Conservation (phyloP, 1,284 basidiomycete genomes). For the Cutaneotrichosporon cyanovorans region DNA sequence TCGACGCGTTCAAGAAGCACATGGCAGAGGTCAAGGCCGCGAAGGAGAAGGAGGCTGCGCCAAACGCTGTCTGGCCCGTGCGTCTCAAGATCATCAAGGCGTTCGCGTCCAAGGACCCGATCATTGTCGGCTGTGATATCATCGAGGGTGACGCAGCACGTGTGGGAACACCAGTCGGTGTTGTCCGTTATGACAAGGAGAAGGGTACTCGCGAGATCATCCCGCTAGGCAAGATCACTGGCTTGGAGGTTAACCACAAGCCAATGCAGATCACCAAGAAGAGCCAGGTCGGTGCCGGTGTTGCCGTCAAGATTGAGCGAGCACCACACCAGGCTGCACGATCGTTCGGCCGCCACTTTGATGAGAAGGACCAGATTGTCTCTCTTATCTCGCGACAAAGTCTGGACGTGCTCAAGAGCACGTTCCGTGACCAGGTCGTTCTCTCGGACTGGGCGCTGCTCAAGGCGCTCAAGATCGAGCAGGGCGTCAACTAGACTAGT, state of each 20-base stretch:
- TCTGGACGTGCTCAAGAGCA: slow-evolving; percentile 76
- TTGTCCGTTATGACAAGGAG: slow-evolving; percentile 71
- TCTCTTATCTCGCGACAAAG: slow-evolving; percentile 85
- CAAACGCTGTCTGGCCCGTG: slow-evolving; percentile 95
- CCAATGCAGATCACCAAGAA: slow-evolving; percentile 81
- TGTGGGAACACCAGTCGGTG: slow-evolving; percentile 92
- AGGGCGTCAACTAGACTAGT: slow-evolving; percentile 24
- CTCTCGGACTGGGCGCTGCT: slow-evolving; percentile 93
- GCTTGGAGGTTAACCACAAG: slow-evolving; percentile 86
- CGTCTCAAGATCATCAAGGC: slow-evolving; percentile 83
- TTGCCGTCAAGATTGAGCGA: slow-evolving; percentile 97
- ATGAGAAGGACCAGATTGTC: slow-evolving; percentile 89
- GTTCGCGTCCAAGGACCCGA: slow-evolving; percentile 95
- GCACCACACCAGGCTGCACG: slow-evolving; percentile 92
- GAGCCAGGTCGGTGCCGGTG: slow-evolving; percentile 80
- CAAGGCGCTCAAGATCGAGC: slow-evolving; percentile 78
- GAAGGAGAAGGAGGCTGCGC: slow-evolving; percentile 85
- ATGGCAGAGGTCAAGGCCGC: slow-evolving; percentile 87
- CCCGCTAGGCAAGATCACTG: slow-evolving; percentile 88
- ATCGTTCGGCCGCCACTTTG: slow-evolving; percentile 78
- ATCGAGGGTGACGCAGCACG: slow-evolving; percentile 76
- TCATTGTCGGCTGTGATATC: slow-evolving; percentile 96
- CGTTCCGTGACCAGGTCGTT: slow-evolving; percentile 83
- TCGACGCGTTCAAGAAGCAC: slow-evolving; percentile 96
- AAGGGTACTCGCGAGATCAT: slow-evolving; percentile 89